Conservation (phyloP, 2,329 filamentous ascomycete genomes). For the Huntiella savannae region DNA sequence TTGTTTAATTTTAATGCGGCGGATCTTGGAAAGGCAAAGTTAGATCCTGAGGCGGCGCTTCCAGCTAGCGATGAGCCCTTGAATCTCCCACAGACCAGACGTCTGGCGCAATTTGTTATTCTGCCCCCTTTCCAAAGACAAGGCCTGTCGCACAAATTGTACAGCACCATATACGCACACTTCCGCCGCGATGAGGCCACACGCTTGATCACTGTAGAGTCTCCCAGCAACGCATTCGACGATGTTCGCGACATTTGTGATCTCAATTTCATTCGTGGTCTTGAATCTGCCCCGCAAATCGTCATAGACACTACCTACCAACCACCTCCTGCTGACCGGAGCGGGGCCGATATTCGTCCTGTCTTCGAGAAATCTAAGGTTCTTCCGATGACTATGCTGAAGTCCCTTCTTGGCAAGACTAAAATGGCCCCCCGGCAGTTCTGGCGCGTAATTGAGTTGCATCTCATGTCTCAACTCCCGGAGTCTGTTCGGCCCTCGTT, state of each 20-base stretch:
- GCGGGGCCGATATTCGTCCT: conserved; percentile 5
- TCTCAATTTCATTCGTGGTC: conserved; percentile 40
- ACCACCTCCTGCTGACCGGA: conserved; percentile 10
- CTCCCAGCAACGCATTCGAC: conserved; percentile 76
- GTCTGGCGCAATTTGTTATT: conserved; percentile 87
- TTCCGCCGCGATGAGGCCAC: conserved; percentile 50
- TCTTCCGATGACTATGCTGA: conserved; percentile 30
- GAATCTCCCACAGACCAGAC: conserved; percentile 49
- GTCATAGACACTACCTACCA: conserved; percentile 34
- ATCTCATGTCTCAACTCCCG: conserved; percentile 44
- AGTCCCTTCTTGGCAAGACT: conserved; percentile 35
- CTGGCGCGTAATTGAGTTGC: conserved; percentile 54
- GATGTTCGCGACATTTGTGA: conserved; percentile 61
- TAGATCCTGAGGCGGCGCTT: conserved; percentile 11
- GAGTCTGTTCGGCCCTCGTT: conserved; percentile 34
- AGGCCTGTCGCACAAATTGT: conserved; percentile 64
- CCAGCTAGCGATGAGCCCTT: conserved; percentile 22
- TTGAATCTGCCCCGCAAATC: conserved; percentile 38
- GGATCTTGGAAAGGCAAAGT: conserved; percentile 17
- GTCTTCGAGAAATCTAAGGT: conserved; percentile 9
- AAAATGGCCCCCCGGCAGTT: conserved; percentile 70
- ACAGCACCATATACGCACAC: conserved; percentile 56
- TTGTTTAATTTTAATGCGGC: conserved; percentile 48
- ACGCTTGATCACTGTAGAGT: conserved; percentile 77
- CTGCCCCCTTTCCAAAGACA: conserved; percentile 70